phyloP scores from a whole-genome alignment of 2,329 filamentous ascomycete species.

The Achaetomium macrosporum region DNA sequence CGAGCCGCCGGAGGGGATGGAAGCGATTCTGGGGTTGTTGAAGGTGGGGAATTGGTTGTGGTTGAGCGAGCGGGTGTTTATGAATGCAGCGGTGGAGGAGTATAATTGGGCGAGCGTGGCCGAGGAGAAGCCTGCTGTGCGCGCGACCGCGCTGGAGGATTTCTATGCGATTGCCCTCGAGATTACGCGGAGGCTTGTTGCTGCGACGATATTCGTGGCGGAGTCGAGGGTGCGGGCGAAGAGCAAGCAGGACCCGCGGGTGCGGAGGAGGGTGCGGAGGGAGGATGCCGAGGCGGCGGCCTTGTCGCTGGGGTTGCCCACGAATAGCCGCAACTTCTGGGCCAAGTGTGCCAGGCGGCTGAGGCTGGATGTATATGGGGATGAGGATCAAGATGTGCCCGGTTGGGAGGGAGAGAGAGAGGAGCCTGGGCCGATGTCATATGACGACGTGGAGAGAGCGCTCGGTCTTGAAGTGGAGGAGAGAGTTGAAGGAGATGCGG shows the following conservation, averaged over 20 bases:
- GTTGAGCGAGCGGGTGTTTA: conserved; percentile 64
- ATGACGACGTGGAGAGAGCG: conserved; percentile 39
- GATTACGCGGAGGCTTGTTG: conserved; percentile 64
- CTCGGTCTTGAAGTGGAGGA: conserved; percentile 26
- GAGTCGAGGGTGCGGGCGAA: conserved; percentile 59
- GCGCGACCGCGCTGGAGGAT: conserved; percentile 69
- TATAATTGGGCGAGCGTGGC: conserved; percentile 63
- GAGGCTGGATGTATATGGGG: conserved; percentile 41
- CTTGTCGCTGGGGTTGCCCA: conserved; percentile 40
- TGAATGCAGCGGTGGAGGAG: conserved; percentile 60
- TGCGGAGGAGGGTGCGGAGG: conserved; percentile 32
- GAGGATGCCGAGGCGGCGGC: conserved; percentile 47
- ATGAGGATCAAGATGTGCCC: conserved; percentile 21
- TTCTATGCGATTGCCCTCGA: conserved; percentile 63
- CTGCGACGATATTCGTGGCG: conserved; percentile 64
- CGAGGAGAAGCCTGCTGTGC: conserved; percentile 60
- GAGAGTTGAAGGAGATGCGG: conserved; percentile 1
- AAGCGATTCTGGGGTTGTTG: conserved; percentile 45
- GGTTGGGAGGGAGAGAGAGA: conserved; percentile 23
- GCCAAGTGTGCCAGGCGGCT: conserved; percentile 43
- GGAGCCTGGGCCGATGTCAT: conserved; percentile 32
- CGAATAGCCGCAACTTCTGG: conserved; percentile 41
- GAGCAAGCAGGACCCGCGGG: conserved; percentile 25
- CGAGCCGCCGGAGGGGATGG: conserved; percentile 28
- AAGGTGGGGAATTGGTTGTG: conserved; percentile 54